Base-by-base conservation (phyloP, 495 filamentous ascomycete genomes). In the Xylaria cubensis region DNA sequence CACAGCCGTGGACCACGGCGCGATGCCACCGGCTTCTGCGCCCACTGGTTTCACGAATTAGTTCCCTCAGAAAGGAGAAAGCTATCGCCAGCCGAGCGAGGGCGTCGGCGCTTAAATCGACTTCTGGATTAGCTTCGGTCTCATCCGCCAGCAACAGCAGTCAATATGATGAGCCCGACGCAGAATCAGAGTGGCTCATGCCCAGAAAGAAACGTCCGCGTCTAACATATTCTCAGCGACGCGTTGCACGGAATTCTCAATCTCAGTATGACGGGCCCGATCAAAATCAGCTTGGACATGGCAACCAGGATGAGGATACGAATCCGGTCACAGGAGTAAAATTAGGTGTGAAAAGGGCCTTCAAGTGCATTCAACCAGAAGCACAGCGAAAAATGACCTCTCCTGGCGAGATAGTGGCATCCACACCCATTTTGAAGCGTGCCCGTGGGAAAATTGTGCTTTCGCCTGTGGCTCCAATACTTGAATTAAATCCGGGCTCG, bases 21-120 rank as follows among this genome's bases (percentile, higher is more conserved):
- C 76, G 87, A 70, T 90, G 88, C 63, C 82, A 87, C 66, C 84
- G 87, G 13, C 79, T 90, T 8, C 80, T 90, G 29, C 83, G 88
- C 39, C 87, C 87, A 19, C 76, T 90, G 32, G 78, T 86, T 26
- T 84, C 86, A 24, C 84, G 86, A 42, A 82, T 90, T 26, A 75
- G 84, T 69, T 82, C 85, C 10, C 77, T 90, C 17, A 83, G 82
- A 56, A 88, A 85, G 55, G 82, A 84, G 21, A 39, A 64, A 13
- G 51, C 15, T 50, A 70, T 55, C 2, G 34, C 32, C 41, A 50
- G 44, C 21, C 70, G 51, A 8, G 12, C n/a, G 34, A 64, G 24
- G 46, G 46, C 15, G 13, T 24, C 44, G 13, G 12, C 32, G 55
- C 15, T 9, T 5, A 26, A 29, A 63, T 21, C 32, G 17, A 42